These are phyloP conservation scores for Thraustochytrium striatum DNA, from an alignment of 352 stramenopile species.

Conservation along the genomic window DNA sequence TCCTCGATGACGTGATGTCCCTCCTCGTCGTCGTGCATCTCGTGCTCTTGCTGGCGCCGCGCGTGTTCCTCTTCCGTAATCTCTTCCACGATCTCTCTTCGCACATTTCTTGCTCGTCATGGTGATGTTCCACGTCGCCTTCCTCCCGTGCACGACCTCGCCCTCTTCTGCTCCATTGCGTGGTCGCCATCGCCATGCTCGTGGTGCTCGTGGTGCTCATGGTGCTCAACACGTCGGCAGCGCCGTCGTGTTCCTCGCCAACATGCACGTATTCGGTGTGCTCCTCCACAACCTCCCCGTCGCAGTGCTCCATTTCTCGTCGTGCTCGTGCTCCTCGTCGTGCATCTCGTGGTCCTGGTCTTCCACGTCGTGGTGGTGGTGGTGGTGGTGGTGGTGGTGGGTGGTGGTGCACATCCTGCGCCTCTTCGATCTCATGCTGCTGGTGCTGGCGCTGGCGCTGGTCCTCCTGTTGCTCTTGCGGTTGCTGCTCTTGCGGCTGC, in stretches of 20 bases:
- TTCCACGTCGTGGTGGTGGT: neutral
- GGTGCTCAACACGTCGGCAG: neutral
- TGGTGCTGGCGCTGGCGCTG: neutral
- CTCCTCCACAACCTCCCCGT: neutral
- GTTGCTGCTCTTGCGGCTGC: neutral
- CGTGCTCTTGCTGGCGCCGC: no score
- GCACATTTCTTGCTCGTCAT: neutral
- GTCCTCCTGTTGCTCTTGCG: neutral
- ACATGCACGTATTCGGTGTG: neutral
- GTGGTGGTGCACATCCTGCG: neutral
- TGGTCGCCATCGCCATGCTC: neutral
- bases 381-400: neutral
- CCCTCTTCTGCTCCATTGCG: conserved; percentile 1
- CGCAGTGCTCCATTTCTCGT: neutral
- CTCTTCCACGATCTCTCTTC: neutral
- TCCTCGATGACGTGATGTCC: neutral
- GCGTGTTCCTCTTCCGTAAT: no score
- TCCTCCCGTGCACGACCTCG: neutral
- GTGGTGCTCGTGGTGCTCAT: conserved; percentile 21
- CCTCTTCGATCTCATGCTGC: neutral
- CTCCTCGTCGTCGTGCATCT: neutral
- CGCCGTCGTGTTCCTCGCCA: neutral
- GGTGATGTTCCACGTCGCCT: neutral
- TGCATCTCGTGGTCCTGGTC: conserved; percentile 24
- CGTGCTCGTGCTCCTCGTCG: conserved; percentile 4